A percentile compares a stretch with the other conserved stretches of the same genome.
phyloP scores from a whole-genome alignment of 345 rosid species.

The Trapa bicornis region DNA sequence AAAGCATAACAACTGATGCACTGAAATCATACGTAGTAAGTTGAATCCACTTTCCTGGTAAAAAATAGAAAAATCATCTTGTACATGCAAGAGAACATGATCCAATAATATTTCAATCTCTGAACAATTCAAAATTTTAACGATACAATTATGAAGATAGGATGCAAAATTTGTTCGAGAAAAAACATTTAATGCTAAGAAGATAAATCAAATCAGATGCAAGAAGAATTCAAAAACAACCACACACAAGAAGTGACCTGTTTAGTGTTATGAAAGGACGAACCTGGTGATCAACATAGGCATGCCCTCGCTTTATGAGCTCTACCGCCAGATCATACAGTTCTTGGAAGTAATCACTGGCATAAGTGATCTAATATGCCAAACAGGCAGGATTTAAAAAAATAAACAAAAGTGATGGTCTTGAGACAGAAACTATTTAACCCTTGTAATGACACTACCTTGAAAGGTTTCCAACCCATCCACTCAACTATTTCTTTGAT shows the following conservation, averaged over 20 bases:
- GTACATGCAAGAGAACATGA: background rate
- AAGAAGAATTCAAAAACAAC: background rate
- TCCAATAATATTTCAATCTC: too few relatives aligned
- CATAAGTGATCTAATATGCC: constrained; percentile 68
- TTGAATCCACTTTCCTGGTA: background rate
- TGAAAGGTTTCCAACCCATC: constrained; percentile 99
- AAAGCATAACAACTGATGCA: background rate
- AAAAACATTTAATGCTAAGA: too few relatives aligned
- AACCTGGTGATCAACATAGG: constrained; percentile 99
- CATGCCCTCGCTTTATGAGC: constrained; percentile 79
- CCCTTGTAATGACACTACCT: constrained; percentile 28
- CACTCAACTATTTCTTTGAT: constrained; percentile 87
- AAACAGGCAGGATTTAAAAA: constrained; percentile 2
- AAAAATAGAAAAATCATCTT: too few relatives aligned
- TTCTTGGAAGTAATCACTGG: constrained; percentile 96
- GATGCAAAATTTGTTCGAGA: background rate
- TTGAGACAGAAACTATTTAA: background rate
- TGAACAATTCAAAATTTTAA: background rate
- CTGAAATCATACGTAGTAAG: background rate
- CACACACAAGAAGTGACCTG: background rate
- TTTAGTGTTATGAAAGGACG: background rate
- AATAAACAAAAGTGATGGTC: background rate
- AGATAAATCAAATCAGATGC: background rate
- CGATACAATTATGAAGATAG: background rate
- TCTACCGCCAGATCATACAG: constrained; percentile 87